Percentiles rank a stretch among this genome's conserved stretches.
Evolutionary conservation across 2,329 filamentous ascomycete species (phyloP).

Genomic region (Verticillium isaacii): DNA sequence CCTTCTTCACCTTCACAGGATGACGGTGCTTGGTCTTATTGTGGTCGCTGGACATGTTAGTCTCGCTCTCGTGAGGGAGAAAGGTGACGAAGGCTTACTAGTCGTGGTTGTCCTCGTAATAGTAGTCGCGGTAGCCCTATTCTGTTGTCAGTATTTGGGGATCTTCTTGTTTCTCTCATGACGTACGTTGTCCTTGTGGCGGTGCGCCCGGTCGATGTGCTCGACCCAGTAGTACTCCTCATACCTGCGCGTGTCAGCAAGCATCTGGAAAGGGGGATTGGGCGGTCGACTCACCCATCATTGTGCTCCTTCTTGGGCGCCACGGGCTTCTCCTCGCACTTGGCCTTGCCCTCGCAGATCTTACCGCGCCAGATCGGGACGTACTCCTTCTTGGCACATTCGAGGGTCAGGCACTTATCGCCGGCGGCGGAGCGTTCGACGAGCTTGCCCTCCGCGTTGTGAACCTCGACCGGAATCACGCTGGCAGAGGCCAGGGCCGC

Average conservation of each 20-base stretch:
- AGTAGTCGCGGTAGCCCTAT: not conserved
- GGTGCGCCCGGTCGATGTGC: not conserved
- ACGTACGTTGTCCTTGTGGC: not conserved
- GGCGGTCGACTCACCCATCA: not conserved
- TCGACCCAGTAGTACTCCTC: slow-evolving; percentile 4
- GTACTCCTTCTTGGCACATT: not conserved
- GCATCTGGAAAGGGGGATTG: not conserved
- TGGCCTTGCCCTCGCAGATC: not conserved
- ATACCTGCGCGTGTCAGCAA: not conserved
- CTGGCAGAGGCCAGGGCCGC: not conserved
- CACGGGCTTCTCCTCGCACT: not conserved
- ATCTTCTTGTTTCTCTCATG: not conserved
- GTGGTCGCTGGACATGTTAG: not conserved
- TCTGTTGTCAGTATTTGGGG: not conserved
- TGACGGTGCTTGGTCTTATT: not conserved
- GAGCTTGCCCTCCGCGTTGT: not conserved
- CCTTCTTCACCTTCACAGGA: not conserved
- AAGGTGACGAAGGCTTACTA: not conserved
- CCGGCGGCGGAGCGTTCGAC: not conserved
- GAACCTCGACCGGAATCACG: not conserved
- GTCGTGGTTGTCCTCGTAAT: not conserved
- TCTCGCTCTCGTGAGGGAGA: not conserved
- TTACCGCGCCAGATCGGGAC: not conserved
- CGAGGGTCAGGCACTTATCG: not conserved
- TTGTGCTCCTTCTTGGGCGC: not conserved